Evolutionary conservation across 208 protist genomes (phyloP).

Genomic region (Acanthamoeba culbertsoni): DNA sequence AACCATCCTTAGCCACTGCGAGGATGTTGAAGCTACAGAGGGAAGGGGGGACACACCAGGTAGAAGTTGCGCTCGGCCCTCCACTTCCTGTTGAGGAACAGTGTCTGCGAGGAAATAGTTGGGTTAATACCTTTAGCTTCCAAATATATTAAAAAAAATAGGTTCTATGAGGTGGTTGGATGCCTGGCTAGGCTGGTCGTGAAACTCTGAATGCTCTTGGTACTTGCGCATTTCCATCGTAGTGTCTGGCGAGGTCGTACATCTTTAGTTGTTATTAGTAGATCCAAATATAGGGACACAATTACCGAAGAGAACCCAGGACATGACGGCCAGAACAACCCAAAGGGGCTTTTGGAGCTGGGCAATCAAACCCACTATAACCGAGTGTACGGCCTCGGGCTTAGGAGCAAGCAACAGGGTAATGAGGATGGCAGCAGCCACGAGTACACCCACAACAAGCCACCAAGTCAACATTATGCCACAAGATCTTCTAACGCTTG

Average conservation of each 20-base stretch:
- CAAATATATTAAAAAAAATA: neutral
- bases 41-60: neutral
- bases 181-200: neutral
- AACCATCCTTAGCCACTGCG: no score
- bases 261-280: neutral
- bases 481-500: no score
- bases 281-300: neutral
- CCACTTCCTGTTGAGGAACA: conserved; percentile 31
- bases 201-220: neutral
- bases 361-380: neutral
- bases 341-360: conserved; percentile 5
- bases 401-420: neutral
- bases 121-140: neutral
- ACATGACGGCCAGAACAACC: neutral
- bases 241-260: neutral
- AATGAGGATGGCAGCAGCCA: neutral
- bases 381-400: neutral
- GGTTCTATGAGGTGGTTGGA: neutral
- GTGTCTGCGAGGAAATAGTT: neutral
- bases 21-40: neutral
- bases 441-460: neutral
- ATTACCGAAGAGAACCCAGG: conserved; percentile 6
- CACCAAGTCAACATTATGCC: neutral
- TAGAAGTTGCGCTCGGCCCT: conserved; percentile 46
- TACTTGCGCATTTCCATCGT: conserved; percentile 25